Evolutionary conservation across 108 stramenopile genomes (phyloP).

Genomic region (Skeletonema marinoi): DNA sequence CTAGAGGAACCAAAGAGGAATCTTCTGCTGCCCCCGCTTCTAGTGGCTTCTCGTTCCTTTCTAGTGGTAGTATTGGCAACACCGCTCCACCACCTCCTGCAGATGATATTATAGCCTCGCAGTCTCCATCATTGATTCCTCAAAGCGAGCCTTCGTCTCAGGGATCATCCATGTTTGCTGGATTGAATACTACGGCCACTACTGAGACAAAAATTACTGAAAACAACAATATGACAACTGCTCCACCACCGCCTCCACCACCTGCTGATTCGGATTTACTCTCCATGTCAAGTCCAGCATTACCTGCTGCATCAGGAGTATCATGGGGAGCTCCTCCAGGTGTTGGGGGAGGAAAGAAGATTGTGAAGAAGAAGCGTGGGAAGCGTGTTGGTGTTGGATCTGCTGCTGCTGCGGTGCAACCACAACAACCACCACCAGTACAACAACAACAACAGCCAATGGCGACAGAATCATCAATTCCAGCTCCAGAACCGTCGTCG

Average conservation of each 20-base stretch:
- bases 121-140: not conserved
- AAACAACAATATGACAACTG: not conserved
- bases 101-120: not conserved
- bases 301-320: constrained; percentile 22
- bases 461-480: not conserved
- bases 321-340: constrained; percentile 26
- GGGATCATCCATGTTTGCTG: not conserved
- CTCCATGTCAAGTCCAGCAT: constrained; percentile 3
- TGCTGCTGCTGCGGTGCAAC: not conserved
- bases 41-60: constrained; percentile 23
- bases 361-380: constrained; percentile 39
- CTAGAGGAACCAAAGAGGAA: not conserved
- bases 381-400: constrained; percentile 33
- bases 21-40: not conserved
- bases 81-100: not conserved
- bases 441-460: not conserved
- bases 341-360: constrained; percentile 9
- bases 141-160: not conserved
- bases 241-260: not conserved
- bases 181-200: not conserved
- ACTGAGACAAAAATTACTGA: not conserved
- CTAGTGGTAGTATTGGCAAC: not conserved
- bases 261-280: constrained; percentile 16
- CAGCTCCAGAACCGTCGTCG: not conserved
- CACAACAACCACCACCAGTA: not conserved